Evolutionary conservation across 1,139 yeast genomes (phyloP).

Genomic region (Pneumocystis wakefieldiae): DNA sequence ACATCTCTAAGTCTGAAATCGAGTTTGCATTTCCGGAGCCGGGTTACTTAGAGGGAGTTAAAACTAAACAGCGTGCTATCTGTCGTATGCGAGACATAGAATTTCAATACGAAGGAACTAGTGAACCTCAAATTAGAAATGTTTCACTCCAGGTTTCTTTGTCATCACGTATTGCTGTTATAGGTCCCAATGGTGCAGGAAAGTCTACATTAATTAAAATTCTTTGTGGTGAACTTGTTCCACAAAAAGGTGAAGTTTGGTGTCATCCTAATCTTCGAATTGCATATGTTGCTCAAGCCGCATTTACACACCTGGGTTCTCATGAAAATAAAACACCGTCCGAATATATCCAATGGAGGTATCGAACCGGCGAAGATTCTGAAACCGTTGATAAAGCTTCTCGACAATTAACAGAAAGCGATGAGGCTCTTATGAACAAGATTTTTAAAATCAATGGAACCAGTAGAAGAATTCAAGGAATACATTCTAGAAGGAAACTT

Average conservation of each 20-base stretch:
- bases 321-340: conserved; percentile 99
- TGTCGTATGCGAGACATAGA: conserved; percentile 80
- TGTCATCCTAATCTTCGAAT: conserved; percentile 99
- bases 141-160: conserved; percentile 80
- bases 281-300: conserved; percentile 99
- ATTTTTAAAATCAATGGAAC: conserved; percentile 97
- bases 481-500: conserved; percentile 97
- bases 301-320: conserved; percentile 96
- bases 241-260: conserved; percentile 96
- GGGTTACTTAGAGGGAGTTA: conserved; percentile 90
- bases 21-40: conserved; percentile 99
- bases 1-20: conserved; percentile 83
- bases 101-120: conserved; percentile 78
- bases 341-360: conserved; percentile 99
- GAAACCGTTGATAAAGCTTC: conserved; percentile 99
- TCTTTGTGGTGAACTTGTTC: conserved; percentile 97
- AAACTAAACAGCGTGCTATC: conserved; percentile 86
- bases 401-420: conserved; percentile 92
- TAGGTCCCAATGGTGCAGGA: conserved; percentile 99
- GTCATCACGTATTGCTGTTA: conserved; percentile 97
- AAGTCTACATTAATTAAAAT: conserved; percentile 83
- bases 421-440: conserved; percentile 98
- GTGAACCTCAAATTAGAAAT: conserved; percentile 61
- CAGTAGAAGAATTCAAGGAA: conserved; percentile 91
- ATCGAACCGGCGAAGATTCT: conserved; percentile 99